A percentile compares a stretch with the other conserved stretches of the same genome.
These are phyloP conservation scores for Nadsonia commutata DNA, from an alignment of 1,139 yeast species.

Conservation along the genomic window DNA sequence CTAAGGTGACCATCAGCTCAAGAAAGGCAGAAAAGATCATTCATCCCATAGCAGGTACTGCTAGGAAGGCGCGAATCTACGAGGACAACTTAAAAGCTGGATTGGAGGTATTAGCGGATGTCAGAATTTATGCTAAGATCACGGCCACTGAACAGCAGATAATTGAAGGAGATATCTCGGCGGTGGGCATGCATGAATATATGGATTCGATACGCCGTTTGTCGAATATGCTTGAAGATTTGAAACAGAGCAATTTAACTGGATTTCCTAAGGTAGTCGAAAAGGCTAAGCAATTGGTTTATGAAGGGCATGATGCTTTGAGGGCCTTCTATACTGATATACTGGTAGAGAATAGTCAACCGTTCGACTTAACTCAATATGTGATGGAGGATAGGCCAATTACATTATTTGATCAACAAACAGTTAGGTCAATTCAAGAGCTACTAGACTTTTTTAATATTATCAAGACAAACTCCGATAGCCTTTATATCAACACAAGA, in stretches of 20 bases:
- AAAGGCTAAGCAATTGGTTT: constrained; percentile 14
- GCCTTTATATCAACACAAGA: constrained; percentile 33
- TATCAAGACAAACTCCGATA: constrained; percentile 30
- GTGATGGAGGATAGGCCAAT: constrained; percentile 4
- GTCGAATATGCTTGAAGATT: constrained; percentile 14
- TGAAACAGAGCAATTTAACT: constrained; percentile 14
- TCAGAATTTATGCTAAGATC: constrained; percentile 48
- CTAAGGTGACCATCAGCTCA: constrained; percentile 42
- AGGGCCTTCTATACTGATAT: constrained; percentile 14
- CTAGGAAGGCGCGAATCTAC: constrained; percentile 39
- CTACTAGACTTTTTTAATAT: constrained; percentile 12
- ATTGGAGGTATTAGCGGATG: constrained; percentile 43
- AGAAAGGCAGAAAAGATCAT: constrained; percentile 49
- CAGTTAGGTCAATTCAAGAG: constrained; percentile 9
- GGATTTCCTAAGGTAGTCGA: constrained; percentile 20
- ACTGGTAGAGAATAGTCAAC: constrained; percentile 12
- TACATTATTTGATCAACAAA: constrained; percentile 11
- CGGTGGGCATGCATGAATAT: constrained; percentile 14
- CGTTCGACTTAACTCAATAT: constrained; percentile 14
- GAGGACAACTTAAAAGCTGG: constrained; percentile 45
- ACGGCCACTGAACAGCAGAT: constrained; percentile 14
- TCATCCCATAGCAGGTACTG: constrained; percentile 55
- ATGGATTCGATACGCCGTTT: constrained; percentile 14
- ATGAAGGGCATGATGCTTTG: constrained; percentile 13
- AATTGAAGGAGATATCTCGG: constrained; percentile 15